A percentile compares a stretch with the other conserved stretches of the same genome.
These are phyloP conservation scores for Cinchona pubescens DNA, from an alignment of 257 asterid species.

Conservation along the genomic window DNA sequence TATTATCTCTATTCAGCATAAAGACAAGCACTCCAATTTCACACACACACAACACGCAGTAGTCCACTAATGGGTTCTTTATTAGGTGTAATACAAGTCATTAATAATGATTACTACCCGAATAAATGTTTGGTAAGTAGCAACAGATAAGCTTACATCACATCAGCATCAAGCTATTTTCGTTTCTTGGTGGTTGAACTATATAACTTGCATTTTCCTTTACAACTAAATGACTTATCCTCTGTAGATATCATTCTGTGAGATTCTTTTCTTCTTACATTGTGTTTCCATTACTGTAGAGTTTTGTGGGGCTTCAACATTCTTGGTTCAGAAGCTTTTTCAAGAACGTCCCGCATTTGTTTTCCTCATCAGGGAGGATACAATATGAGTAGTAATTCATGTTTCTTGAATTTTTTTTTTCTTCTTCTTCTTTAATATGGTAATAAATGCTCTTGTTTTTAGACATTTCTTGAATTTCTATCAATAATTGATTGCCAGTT, in stretches of 20 bases:
- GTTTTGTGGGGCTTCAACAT: constrained; percentile 28
- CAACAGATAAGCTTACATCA: not conserved
- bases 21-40: not conserved
- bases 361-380: not conserved
- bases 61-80: not conserved
- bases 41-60: not conserved
- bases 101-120: not conserved
- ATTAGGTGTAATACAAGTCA: not conserved
- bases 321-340: constrained; percentile 22
- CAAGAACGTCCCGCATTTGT: constrained; percentile 19
- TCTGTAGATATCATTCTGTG: not conserved
- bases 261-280: constrained; percentile 3
- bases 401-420: constrained; percentile 2
- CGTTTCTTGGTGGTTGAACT: constrained; percentile 8
- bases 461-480: constrained; percentile 1
- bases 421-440: constrained; percentile 17
- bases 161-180: not conserved
- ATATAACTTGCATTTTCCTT: not conserved
- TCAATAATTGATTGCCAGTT: not conserved
- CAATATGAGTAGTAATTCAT: not conserved
- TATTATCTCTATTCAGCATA: not conserved
- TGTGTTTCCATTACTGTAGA: not conserved
- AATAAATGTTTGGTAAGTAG: not conserved
- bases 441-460: constrained; percentile 6
- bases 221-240: not conserved